phyloP scores from a whole-genome alignment of 768 basidiomycete species.

The Vararia minispora region DNA sequence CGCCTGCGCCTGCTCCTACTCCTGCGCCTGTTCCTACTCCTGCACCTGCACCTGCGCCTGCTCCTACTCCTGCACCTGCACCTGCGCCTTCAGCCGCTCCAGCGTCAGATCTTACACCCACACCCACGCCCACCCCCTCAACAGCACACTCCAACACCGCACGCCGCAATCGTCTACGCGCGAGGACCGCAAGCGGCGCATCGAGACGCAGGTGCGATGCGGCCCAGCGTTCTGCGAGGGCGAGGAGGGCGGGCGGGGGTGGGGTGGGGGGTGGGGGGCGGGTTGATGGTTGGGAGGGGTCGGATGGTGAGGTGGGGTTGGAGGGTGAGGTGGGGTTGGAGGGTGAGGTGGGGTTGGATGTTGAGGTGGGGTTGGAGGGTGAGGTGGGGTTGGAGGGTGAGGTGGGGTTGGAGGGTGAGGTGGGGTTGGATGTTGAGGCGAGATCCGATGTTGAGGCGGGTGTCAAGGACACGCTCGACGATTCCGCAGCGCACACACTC shows the following conservation, averaged over 20 bases:
- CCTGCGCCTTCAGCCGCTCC: slow-evolving; percentile 3
- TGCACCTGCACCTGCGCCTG: too few relatives aligned
- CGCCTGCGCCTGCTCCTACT: slow-evolving; percentile 3
- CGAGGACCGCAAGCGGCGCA: slow-evolving; percentile 47
- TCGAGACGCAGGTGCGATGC: slow-evolving; percentile 49
- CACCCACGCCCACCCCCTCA: slow-evolving; percentile 24
- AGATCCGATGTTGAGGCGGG: slow-evolving; percentile 1
- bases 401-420: slow-evolving; percentile 4
- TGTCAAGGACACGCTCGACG: too few relatives aligned
- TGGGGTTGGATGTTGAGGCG: too few relatives aligned
- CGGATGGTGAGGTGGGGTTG: slow-evolving; percentile 3
- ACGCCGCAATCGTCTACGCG: slow-evolving; percentile 53
- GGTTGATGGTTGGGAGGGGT: slow-evolving; percentile 9
- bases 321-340: slow-evolving; percentile 3
- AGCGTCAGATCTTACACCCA: too few relatives aligned
- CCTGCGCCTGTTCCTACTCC: slow-evolving; percentile 18
- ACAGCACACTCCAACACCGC: slow-evolving; percentile 53
- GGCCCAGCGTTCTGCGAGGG: slow-evolving; percentile 63
- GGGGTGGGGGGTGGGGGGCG: slow-evolving; percentile 14
- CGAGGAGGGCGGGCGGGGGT: slow-evolving; percentile 35
- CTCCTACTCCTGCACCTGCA: slow-evolving; percentile 1
- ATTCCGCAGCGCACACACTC: not conserved
- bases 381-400: slow-evolving; percentile 6
- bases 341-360: too few relatives aligned
- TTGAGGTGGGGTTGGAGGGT: slow-evolving; percentile 7